Evolutionary conservation across 768 basidiomycete genomes (phyloP), one percentile per base, ranked within the genome.

Genomic region (Clitopilus hobsonii): DNA sequence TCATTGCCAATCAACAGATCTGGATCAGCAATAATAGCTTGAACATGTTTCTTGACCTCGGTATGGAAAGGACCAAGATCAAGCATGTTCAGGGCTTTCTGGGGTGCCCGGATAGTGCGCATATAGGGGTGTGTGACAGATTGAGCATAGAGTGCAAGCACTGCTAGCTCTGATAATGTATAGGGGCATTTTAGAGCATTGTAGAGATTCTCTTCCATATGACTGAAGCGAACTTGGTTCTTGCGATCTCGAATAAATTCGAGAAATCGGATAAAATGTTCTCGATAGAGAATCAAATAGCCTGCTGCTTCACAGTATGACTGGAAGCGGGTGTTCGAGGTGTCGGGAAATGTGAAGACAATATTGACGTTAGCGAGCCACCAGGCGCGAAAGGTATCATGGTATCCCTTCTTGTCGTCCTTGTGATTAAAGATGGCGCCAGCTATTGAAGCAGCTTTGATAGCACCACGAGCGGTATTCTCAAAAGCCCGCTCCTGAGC

Each of bases 341-440:
- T 64, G 51, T 67, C 60, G 22, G 64, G 67, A 58, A 65, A 66
- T 26, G 57, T 60, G 23, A 65, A 62, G 22, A 26, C 28, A 16
- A 8, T 52, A 30, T 54, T 54, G 18, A 58, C 18, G 38, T 61
- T 23, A n/a, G 53, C 48, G 13, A 25, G 14, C 58, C 55, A 63
- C 55, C 58, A 65, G 27, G 25, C 52, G 1, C 53, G 25, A 54
- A 64, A 61, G 1, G 49, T 23, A 58, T 71, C 65, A 54, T 67
- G 65, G 49, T 69, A 61, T 18, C 72, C 73, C 29, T 69, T 68
- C 56, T 72, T 74, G 48, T 72, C 65, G 54, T 69, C 61, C 56
- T 72, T 72, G 57, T 74, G 48, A 48, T 68, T 58, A 28, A 71
- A 64, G 2, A 73, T 47, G 1, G 61, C 60, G 3, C 69, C 69